phyloP scores from a whole-genome alignment of 2,329 filamentous ascomycete genomes.

The Xylariaceae sp. region DNA sequence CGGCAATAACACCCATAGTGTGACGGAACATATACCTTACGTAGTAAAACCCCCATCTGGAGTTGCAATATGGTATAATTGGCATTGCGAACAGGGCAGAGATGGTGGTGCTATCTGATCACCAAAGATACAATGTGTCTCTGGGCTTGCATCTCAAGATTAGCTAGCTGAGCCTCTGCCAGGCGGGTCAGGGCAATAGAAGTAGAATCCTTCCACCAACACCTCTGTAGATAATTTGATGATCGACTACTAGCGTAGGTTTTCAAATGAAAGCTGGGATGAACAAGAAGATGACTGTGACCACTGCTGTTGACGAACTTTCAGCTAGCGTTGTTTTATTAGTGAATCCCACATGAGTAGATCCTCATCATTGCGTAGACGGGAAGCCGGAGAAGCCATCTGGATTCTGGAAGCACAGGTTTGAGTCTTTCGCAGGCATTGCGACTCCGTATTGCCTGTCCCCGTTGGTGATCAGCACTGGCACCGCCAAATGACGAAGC shows the following conservation, averaged over 20 bases:
- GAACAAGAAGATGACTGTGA: conserved; percentile 25
- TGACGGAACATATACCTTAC: no score
- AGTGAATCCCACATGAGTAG: conserved; percentile 31
- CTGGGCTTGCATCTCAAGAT: not conserved
- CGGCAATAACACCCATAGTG: no score
- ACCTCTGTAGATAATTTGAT: conserved; percentile 17
- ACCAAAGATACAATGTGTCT: no score
- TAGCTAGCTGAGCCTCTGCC: no score
- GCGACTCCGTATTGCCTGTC: conserved; percentile 18
- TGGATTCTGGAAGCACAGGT: no score
- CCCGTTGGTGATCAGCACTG: conserved; percentile 3
- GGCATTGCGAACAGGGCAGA: conserved; percentile 1
- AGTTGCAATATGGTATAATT: no score
- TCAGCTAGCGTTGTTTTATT: conserved; percentile 23
- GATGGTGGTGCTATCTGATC: no score
- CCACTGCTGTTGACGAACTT: conserved; percentile 20
- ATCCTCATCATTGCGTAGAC: conserved; percentile 32
- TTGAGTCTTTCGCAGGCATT: not conserved
- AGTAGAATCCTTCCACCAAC: conserved; percentile 22
- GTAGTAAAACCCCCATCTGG: no score
- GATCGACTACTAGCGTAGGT: conserved; percentile 16
- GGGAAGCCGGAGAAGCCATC: conserved; percentile 13
- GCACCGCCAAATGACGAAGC: conserved; percentile 34
- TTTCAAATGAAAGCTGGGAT: not conserved
- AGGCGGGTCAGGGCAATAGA: conserved; percentile 4